Percentiles rank a stretch among this genome's conserved stretches.
Conservation (phyloP, 176 grass and related monocot genomes). For the Hordeum marinum region DNA sequence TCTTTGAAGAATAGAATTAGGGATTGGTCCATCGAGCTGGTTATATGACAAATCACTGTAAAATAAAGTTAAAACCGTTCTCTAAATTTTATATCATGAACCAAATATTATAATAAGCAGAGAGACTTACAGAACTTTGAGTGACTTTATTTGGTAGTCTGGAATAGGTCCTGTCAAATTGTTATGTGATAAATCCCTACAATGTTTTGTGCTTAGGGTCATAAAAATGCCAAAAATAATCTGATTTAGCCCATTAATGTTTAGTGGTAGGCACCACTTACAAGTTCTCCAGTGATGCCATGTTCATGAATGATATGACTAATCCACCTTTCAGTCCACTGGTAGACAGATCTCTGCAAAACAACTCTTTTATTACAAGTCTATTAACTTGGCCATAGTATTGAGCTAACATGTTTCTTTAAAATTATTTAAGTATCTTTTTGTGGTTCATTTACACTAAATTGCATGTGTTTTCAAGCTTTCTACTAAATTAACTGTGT, state of each 20-base stretch:
- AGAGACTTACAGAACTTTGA: constrained; percentile 21
- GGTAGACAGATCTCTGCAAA: background rate
- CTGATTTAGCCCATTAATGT: background rate
- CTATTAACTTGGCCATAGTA: background rate
- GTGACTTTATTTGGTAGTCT: constrained; percentile 7
- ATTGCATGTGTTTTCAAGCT: background rate
- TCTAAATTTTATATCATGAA: background rate
- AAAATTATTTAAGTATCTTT: background rate
- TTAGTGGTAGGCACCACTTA: background rate
- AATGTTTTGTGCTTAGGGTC: background rate
- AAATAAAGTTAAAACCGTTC: background rate
- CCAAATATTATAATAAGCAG: background rate
- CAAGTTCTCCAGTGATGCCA: background rate
- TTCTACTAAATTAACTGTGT: background rate
- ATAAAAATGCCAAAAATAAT: background rate
- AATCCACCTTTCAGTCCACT: background rate
- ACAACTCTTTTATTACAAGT: background rate
- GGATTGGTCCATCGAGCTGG: constrained; percentile 17
- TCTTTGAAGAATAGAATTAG: background rate
- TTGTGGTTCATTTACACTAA: background rate
- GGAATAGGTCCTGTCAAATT: constrained; percentile 33
- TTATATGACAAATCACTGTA: constrained; percentile 30
- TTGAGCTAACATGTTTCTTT: background rate
- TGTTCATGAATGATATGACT: background rate
- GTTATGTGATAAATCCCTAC: constrained; percentile 32